A percentile compares a stretch with the other conserved stretches of the same genome.
phyloP scores from a whole-genome alignment of 2,329 filamentous ascomycete species.

The Coniella vitis region DNA sequence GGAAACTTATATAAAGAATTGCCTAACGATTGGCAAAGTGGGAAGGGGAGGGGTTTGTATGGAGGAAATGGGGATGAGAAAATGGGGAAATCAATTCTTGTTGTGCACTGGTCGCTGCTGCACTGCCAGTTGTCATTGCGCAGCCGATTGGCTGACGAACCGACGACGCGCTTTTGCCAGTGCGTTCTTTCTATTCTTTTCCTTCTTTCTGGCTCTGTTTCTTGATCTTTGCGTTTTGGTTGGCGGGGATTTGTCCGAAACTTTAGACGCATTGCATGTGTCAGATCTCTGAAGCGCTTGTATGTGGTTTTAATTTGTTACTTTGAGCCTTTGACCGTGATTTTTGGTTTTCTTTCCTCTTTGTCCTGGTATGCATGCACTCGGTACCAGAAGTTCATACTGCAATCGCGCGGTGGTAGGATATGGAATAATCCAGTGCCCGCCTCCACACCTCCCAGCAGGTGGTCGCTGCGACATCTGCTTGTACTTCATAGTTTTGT shows the following conservation, averaged over 20 bases:
- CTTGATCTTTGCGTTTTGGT: neutral
- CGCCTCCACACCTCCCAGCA: too few relatives aligned
- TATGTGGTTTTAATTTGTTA: too few relatives aligned
- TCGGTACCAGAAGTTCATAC: too few relatives aligned
- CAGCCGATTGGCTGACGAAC: constrained; percentile 4
- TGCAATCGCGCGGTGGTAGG: too few relatives aligned
- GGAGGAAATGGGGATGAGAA: neutral
- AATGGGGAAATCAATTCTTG: neutral
- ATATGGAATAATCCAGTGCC: too few relatives aligned
- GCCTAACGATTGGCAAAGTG: neutral
- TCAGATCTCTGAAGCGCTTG: too few relatives aligned
- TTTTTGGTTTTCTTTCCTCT: neutral
- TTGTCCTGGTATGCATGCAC: too few relatives aligned
- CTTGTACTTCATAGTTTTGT: too few relatives aligned
- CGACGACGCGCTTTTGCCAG: neutral
- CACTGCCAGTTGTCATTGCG: constrained; percentile 5
- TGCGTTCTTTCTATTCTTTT: neutral
- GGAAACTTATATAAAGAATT: neutral
- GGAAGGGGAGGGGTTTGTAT: neutral
- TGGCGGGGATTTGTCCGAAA: too few relatives aligned
- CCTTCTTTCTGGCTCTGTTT: neutral
- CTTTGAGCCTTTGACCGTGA: too few relatives aligned
- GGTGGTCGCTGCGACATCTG: too few relatives aligned
- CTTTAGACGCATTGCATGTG: too few relatives aligned
- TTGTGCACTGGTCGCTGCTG: constrained; percentile 2